phyloP scores from a whole-genome alignment of 108 stramenopile genomes.

The Cyclotella kingstonii region DNA sequence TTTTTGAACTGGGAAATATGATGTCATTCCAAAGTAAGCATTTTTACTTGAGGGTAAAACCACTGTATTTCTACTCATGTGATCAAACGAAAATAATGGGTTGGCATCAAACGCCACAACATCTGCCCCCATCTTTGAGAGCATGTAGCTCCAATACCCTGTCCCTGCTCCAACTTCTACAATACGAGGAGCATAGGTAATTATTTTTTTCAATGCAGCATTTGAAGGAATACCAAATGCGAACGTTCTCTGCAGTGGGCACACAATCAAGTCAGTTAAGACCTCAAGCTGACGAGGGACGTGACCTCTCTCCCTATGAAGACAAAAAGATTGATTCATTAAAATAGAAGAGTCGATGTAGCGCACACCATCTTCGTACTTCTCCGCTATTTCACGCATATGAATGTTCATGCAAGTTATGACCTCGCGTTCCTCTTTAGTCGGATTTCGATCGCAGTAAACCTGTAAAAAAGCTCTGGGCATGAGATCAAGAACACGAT shows the following conservation, averaged over 20 bases:
- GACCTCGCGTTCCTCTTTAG: constrained; percentile 27
- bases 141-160: constrained; percentile 49
- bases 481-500: constrained; percentile 27
- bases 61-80: background rate
- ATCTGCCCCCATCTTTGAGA: constrained; percentile 40
- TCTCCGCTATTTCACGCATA: constrained; percentile 15
- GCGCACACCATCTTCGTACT: constrained; percentile 15
- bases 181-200: constrained; percentile 27
- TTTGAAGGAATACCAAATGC: constrained; percentile 50
- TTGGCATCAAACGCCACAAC: constrained; percentile 46
- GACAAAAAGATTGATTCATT: constrained; percentile 24
- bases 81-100: constrained; percentile 3
- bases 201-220: constrained; percentile 23
- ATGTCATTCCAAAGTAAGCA: constrained; percentile 33
- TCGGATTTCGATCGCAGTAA: constrained; percentile 31
- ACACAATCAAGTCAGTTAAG: constrained; percentile 32
- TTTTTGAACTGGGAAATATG: constrained; percentile 27
- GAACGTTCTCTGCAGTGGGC: constrained; percentile 39
- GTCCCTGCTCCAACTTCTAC: constrained; percentile 61
- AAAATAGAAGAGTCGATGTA: constrained; percentile 20
- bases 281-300: constrained; percentile 29
- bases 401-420: constrained; percentile 22
- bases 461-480: constrained; percentile 23
- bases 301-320: constrained; percentile 29
- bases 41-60: constrained; percentile 5